Conservation (phyloP, 345 rosid genomes). For the Kernera saxatilis region DNA sequence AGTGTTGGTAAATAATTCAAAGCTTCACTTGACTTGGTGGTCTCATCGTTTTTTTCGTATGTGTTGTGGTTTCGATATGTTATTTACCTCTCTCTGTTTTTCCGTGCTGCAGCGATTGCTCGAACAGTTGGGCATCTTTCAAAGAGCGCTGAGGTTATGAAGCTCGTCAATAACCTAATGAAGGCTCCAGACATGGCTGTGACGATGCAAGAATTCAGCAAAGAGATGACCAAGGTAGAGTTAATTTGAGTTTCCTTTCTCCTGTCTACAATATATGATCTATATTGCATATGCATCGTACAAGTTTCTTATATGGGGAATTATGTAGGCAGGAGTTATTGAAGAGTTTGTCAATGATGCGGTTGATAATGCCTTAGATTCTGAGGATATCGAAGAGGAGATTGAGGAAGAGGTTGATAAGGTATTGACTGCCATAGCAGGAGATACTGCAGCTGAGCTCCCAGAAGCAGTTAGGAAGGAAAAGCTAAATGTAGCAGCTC, state of each 20-base stretch:
- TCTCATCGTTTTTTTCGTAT: no score
- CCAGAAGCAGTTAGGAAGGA: slow-evolving; percentile 77
- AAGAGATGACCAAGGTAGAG: slow-evolving; percentile 80
- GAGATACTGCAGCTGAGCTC: slow-evolving; percentile 89
- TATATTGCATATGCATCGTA: not conserved
- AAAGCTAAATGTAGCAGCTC: slow-evolving; percentile 57
- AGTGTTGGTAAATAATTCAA: slow-evolving; percentile 84
- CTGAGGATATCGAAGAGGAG: slow-evolving; percentile 86
- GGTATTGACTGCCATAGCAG: slow-evolving; percentile 80
- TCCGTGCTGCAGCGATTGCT: slow-evolving; percentile 65
- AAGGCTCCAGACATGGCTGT: slow-evolving; percentile 87
- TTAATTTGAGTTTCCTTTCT: not conserved
- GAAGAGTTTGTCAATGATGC: slow-evolving; percentile 81
- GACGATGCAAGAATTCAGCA: slow-evolving; percentile 86
- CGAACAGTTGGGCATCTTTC: slow-evolving; percentile 82
- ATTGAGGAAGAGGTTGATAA: slow-evolving; percentile 85
- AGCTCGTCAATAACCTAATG: slow-evolving; percentile 84
- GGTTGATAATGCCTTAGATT: slow-evolving; percentile 63
- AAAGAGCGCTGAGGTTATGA: slow-evolving; percentile 90
- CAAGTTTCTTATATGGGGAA: not conserved
- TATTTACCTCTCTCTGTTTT: no score
- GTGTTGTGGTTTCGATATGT: no score
- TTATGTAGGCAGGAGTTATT: slow-evolving; percentile 67
- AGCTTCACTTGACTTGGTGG: no score
- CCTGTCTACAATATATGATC: not conserved